Conservation (phyloP, 2,329 filamentous ascomycete genomes). For the Penicillium psychrosexuale region DNA sequence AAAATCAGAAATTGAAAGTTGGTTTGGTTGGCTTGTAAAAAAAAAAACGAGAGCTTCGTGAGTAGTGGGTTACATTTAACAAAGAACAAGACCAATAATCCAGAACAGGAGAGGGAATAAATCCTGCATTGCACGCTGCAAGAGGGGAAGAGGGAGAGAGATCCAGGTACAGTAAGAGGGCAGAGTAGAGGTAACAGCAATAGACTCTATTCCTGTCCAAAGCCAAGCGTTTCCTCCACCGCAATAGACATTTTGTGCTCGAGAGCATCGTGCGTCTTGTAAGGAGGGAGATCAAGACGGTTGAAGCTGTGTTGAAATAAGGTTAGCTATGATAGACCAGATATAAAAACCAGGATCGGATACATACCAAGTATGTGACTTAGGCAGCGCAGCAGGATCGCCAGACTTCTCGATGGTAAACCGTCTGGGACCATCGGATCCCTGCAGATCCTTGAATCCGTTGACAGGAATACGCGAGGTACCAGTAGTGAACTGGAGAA, state of each 20-base stretch:
- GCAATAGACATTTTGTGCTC: constrained; percentile 91
- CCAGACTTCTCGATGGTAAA: constrained; percentile 99
- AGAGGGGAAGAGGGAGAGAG: background rate
- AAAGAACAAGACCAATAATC: constrained; percentile 7
- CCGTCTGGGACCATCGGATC: constrained; percentile 87
- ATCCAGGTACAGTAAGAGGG: constrained; percentile 8
- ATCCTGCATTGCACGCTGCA: constrained; percentile 5
- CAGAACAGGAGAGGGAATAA: constrained; percentile 9
- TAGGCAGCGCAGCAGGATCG: constrained; percentile 83
- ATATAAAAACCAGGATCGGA: background rate
- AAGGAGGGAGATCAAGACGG: constrained; percentile 88
- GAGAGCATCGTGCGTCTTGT: constrained; percentile 81
- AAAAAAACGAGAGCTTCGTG: constrained; percentile 5
- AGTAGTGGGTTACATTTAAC: constrained; percentile 11
- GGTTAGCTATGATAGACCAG: constrained; percentile 19
- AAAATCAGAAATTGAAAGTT: background rate
- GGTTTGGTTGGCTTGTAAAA: constrained; percentile 1
- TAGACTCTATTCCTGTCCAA: constrained; percentile 82
- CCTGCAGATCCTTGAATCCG: constrained; percentile 98
- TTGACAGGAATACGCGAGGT: constrained; percentile 98
- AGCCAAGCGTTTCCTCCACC: constrained; percentile 97
- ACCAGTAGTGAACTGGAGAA: constrained; percentile 95
- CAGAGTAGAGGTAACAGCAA: constrained; percentile 3
- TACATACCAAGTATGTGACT: constrained; percentile 94
- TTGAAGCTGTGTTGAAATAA: constrained; percentile 71